Conservation (phyloP, 1,284 basidiomycete species). For the Phellopilus nigrolimitatus region DNA sequence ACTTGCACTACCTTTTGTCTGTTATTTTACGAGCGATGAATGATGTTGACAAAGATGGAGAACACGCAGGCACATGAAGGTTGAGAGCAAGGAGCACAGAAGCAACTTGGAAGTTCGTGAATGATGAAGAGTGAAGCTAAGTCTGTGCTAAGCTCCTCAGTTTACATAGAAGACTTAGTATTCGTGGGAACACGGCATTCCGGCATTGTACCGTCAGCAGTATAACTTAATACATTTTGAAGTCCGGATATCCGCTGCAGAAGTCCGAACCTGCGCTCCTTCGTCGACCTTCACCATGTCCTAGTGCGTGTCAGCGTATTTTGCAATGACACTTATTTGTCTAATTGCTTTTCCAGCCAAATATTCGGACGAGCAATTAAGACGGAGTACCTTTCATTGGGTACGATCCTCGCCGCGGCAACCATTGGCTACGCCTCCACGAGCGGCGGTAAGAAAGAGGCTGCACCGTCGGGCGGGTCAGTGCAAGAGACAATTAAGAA, state of each 20-base stretch:
- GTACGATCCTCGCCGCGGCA: slow-evolving; percentile 52
- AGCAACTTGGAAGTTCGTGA: too few species aligned
- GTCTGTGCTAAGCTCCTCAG: too few species aligned
- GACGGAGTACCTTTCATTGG: slow-evolving; percentile 71
- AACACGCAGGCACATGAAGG: too few species aligned
- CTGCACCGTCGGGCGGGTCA: slow-evolving; percentile 31
- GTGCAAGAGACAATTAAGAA: slow-evolving; percentile 42
- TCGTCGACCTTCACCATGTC: slow-evolving; percentile 5
- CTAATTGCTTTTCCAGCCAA: slow-evolving; percentile 36
- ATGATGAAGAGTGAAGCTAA: too few species aligned
- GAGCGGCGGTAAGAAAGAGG: slow-evolving; percentile 45
- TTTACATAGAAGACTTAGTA: too few species aligned
- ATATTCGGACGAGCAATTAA: slow-evolving; percentile 72
- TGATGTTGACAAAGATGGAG: too few species aligned
- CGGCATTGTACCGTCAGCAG: too few species aligned
- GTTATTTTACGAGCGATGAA: too few species aligned
- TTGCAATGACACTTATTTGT: neutral
- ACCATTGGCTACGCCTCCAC: slow-evolving; percentile 47
- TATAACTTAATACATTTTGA: neutral
- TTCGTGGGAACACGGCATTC: too few species aligned
- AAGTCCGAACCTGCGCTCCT: neutral
- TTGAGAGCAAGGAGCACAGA: too few species aligned
- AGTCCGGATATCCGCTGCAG: neutral
- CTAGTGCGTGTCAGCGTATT: neutral
- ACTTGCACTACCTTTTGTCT: too few species aligned